Evolutionary conservation across 2,329 filamentous ascomycete genomes (phyloP), one percentile per base, ranked within the genome.

Genomic region (Neofusicoccum umdonicola): DNA sequence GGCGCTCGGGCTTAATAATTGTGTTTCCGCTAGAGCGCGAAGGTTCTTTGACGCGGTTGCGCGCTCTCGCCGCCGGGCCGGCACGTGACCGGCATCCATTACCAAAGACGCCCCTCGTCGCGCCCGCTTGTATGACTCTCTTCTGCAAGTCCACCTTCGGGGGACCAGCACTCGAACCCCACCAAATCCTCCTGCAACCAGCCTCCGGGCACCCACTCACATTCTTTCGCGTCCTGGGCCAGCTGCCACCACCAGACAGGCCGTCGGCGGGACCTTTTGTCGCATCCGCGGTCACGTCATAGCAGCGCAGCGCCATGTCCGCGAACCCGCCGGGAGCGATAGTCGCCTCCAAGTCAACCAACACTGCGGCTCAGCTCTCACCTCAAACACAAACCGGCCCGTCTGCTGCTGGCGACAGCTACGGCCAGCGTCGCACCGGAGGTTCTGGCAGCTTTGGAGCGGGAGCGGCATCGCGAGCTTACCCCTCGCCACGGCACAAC

Each of bases 401-500:
- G 50, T 74, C 78, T 69, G 77, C 81, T 67, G 74, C 77, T 64
- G 75, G 76, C 68, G 77, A 79, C 71, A 78, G 75, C 69, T 76
- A 76, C 69, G 77, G 78, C 62, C 78, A 81, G 69, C 77, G 77
- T 66, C 77, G 80, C 69, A 73, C 75, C 70, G 76, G 76, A 61
- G 74, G 74, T 51, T 71, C 71, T 37, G 72, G 72, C 63, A 78
- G 74, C 67, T 76, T 74, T 67, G 77, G 74, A 66, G 71, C 76
- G 68, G 76, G 74, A 51, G 71, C 75, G 17, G 68, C 74, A 44
- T 72, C 77, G 66, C 74, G 79, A 64, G 70, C 76, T 45, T 73
- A 74, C 56, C 73, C 79, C 27, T 76, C 85, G 54, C 87, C 91
- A 60, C 86, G 93, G 71, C 96, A 91, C 78, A 87, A 84, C 62